phyloP scores from a whole-genome alignment of 1,139 yeast genomes.

The Blastobotrys petasosporus region DNA sequence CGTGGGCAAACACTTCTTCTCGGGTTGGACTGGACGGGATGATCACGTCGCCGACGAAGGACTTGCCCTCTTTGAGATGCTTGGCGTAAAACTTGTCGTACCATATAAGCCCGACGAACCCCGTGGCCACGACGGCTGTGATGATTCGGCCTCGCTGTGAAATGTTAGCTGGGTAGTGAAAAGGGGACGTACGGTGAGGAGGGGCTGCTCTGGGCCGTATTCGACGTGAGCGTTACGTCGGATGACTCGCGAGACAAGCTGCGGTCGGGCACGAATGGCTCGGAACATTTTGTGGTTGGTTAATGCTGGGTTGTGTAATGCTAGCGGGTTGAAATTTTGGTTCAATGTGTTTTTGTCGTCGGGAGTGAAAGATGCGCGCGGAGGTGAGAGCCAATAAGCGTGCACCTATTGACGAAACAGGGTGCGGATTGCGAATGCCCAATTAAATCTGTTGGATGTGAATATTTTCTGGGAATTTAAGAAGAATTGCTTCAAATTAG shows the following conservation, averaged over 20 bases:
- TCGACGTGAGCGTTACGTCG: slow-evolving; percentile 17
- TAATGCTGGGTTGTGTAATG: background rate
- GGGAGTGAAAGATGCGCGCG: background rate
- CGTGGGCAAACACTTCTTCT: slow-evolving; percentile 16
- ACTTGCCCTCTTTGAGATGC: slow-evolving; percentile 17
- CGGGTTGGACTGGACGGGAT: slow-evolving; percentile 19
- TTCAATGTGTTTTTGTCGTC: background rate
- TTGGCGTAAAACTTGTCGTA: slow-evolving; percentile 25
- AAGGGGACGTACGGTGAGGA: slow-evolving; percentile 6
- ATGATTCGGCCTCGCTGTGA: slow-evolving; percentile 12
- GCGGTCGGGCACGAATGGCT: slow-evolving; percentile 8
- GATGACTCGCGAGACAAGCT: slow-evolving; percentile 9
- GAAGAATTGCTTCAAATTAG: too few species aligned
- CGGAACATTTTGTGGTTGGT: slow-evolving; percentile 10
- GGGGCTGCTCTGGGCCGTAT: slow-evolving; percentile 20
- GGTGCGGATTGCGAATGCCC: too few species aligned
- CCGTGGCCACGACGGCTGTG: slow-evolving; percentile 21
- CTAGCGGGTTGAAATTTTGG: background rate
- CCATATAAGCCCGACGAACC: slow-evolving; percentile 23
- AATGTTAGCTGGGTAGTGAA: slow-evolving; percentile 6
- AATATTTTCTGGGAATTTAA: too few species aligned
- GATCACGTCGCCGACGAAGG: slow-evolving; percentile 27
- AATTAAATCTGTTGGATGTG: too few species aligned
- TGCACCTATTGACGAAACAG: background rate
- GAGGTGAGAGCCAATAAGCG: background rate